Conservation (phyloP, 2,329 filamentous ascomycete species). For the Microdochium paspali region DNA sequence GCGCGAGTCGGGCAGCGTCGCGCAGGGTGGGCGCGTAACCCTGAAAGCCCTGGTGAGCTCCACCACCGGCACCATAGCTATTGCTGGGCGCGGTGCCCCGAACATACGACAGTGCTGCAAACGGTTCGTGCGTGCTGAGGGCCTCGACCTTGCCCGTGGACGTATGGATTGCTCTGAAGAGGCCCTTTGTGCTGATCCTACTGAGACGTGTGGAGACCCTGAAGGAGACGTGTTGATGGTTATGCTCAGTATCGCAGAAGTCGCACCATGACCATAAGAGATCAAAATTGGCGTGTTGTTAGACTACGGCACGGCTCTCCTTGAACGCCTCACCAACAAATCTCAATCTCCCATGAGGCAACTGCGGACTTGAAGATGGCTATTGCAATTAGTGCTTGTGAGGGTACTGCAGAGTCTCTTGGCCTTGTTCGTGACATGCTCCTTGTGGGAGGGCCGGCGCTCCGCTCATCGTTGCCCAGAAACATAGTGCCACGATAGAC, state of each 20-base stretch:
- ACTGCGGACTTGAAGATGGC: background rate
- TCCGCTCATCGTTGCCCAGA: no score
- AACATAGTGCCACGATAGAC: no score
- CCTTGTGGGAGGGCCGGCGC: background rate
- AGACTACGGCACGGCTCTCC: background rate
- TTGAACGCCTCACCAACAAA: background rate
- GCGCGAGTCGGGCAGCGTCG: background rate
- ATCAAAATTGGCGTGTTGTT: background rate
- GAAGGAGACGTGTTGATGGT: background rate
- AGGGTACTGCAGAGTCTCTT: background rate
- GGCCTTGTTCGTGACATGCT: background rate
- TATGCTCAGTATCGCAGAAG: background rate
- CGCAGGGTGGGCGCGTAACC: background rate
- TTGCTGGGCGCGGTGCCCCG: background rate
- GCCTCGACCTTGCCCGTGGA: background rate
- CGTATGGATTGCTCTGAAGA: background rate
- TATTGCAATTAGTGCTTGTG: background rate
- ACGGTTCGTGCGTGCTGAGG: background rate
- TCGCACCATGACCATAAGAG: background rate
- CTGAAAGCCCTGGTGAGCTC: background rate
- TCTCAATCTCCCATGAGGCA: background rate
- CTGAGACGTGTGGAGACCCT: background rate
- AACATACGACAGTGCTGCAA: background rate
- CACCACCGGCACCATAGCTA: background rate
- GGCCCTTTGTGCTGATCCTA: background rate